Conservation (phyloP, 495 filamentous ascomycete genomes). For the Penicillium angulare region DNA sequence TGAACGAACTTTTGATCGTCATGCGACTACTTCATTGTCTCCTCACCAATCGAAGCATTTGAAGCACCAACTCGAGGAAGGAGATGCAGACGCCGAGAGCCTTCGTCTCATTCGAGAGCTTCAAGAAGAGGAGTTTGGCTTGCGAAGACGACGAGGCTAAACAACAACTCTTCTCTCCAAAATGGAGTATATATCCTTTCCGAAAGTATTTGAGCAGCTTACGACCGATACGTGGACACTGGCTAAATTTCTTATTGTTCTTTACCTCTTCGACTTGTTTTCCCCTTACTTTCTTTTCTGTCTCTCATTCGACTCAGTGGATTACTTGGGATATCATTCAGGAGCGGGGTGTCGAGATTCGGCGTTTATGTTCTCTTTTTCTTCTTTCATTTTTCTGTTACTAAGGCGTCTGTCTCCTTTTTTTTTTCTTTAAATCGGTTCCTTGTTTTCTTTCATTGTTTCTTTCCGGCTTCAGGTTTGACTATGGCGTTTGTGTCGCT, state of each 20-base stretch:
- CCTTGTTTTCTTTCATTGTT: constrained; percentile 3
- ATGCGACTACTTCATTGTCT: constrained; percentile 26
- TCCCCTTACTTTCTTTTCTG: neutral
- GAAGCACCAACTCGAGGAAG: constrained; percentile 29
- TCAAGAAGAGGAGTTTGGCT: constrained; percentile 57
- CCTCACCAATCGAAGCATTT: constrained; percentile 35
- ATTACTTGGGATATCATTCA: constrained; percentile 19
- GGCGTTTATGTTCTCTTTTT: constrained; percentile 15
- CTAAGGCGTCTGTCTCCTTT: constrained; percentile 8
- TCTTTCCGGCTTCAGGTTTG: constrained; percentile 1
- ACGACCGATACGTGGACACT: constrained; percentile 1
- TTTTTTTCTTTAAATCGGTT: constrained; percentile 5
- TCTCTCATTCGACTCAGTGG: constrained; percentile 9
- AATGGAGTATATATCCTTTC: neutral
- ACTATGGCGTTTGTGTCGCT: constrained; percentile 8
- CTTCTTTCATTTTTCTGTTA: neutral
- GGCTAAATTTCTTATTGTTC: neutral
- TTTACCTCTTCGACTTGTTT: neutral
- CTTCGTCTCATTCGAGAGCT: constrained; percentile 55
- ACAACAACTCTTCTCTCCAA: too few species aligned
- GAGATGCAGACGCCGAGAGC: constrained; percentile 51
- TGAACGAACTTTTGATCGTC: constrained; percentile 33
- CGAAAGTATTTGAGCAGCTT: neutral
- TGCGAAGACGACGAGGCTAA: constrained; percentile 48
- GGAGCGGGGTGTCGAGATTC: constrained; percentile 12